Base-by-base conservation (phyloP, 2,329 filamentous ascomycete genomes). In the Simplicillium aogashimaense region DNA sequence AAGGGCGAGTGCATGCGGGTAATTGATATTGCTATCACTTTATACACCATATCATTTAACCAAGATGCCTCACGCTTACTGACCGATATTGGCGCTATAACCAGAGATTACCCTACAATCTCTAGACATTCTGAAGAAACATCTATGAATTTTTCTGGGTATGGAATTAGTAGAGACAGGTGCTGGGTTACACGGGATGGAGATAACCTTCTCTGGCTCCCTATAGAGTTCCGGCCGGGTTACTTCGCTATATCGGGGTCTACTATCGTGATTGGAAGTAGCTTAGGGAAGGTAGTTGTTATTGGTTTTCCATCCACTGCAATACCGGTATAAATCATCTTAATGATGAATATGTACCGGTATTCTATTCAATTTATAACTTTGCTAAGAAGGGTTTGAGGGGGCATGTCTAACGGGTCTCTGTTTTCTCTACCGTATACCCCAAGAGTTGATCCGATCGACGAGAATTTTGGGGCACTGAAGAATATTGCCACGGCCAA, bases 121-220 rank as follows among this genome's bases (percentile, higher is more conserved):
- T 30, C 29, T 30, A 30, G 9, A 30, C 29, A 30, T 30, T 30
- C 29, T 30, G n/a, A 30, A n/a, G 29, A 9, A 30, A 30, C n/a
- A 30, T 30, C 29, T 30, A 30, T n/a, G 29, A 30, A 30, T 30
- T n/a, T n/a, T 30, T 30, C 29, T 30, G 29, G 29, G 9, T 30
- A 30, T 30, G 29, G 29, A 9, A 30, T 30, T 30, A 30, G n/a
- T 30, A 30, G 29, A n/a, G 29, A 30, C n/a, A 30, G 29, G 29
- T 30, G 9, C 29, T 30, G 29, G 29, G 29, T 30, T n/a, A 33
- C 14, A 10, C 34, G 29, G 40, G 15, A 40, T 40, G 30, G 38
- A 31, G 37, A 40, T 17, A 40, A 40, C 28, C 28, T 40, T 3
- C 39, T 40, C 33, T 36, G 32, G 39, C 39, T 40, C 14, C 39